Evolutionary conservation across 2,329 filamentous ascomycete genomes (phyloP), one percentile per base, ranked within the genome.

Genomic region (Ceratocystis diversiconidia): DNA sequence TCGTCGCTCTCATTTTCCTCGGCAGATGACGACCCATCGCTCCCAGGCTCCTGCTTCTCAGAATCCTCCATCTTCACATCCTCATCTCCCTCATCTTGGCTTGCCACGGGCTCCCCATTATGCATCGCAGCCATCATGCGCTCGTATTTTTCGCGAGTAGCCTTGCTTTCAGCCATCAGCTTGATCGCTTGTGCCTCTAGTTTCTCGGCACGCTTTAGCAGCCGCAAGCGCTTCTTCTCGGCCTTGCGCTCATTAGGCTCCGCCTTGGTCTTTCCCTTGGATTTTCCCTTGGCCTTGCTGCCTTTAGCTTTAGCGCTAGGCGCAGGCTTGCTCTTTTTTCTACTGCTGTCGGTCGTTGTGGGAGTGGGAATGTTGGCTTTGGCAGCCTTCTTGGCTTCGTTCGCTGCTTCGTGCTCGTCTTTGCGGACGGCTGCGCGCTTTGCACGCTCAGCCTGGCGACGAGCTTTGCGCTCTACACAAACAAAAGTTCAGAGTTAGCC

Each of bases 111-210:
- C 50, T 55, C 66, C 68, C 2, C 70, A 66, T 28, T 70, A 69
- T 65, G 69, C 70, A 10, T 68, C 67, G 55, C 67, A 67, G 12
- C 62, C 30, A 15, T 62, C 59, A 64, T 64, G 30, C 57, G 62
- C 66, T 48, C 61, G 30, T 50, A 44, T 48, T 55, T 66, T 55
- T 32, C 66, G 62, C 62, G 28, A 25, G 57, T 62, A 43, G 66
- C 64, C 60, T 65, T 57, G 66, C 61, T 65, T 61, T 66, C 64
- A 3, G 57, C 55, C 65, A 77, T 69, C 43, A 81, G 67, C 71
- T 76, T 75, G 25, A 71, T 69, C 1, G 74, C 76, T 70, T 79
- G 72, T 2, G 70, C 70, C 70, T 78, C 75, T 44, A 79, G 72
- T 70, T 75, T 75, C 30, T 77, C 73, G 41, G 75, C 75, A 32